Evolutionary conservation across 192 early-diverging fungal genomes (phyloP).

Genomic region (Entomortierella lignicola): DNA sequence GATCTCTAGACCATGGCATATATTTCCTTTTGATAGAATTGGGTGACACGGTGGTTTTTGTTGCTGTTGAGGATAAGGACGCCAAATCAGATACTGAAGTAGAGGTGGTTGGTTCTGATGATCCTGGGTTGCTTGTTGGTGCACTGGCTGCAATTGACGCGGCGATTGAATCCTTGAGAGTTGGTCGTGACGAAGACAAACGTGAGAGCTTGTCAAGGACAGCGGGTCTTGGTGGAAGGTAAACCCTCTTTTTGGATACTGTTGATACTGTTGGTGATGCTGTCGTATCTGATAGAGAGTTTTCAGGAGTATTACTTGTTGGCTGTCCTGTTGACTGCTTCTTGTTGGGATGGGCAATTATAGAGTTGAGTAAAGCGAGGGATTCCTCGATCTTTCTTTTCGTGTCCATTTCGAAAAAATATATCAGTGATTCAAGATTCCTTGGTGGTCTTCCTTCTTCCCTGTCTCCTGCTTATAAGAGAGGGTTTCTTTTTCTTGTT

Average conservation of each 20-base stretch:
- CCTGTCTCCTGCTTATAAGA: too few species aligned
- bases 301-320: not conserved
- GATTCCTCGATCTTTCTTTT: slow-evolving; percentile 52
- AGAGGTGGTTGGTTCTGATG: not conserved
- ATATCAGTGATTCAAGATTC: too few species aligned
- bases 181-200: slow-evolving; percentile 14
- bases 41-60: not conserved
- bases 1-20: slow-evolving; percentile 48
- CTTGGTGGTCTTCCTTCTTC: too few species aligned
- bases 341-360: slow-evolving; percentile 40
- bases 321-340: not conserved
- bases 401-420: slow-evolving; percentile 35
- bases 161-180: slow-evolving; percentile 36
- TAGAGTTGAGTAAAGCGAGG: slow-evolving; percentile 42
- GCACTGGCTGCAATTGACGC: slow-evolving; percentile 46
- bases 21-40: slow-evolving; percentile 17
- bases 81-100: not conserved
- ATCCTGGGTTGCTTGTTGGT: not conserved
- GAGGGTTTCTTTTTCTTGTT: too few species aligned
- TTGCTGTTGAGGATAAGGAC: not conserved
- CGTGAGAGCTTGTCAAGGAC: slow-evolving; percentile 39
- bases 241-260: slow-evolving; percentile 12
- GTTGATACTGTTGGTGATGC: not conserved
- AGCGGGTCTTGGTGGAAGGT: slow-evolving; percentile 23
- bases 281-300: not conserved